Evolutionary conservation across 345 rosid genomes (phyloP), one percentile per base, ranked within the genome.

Genomic region (Gossypium anomalum): DNA sequence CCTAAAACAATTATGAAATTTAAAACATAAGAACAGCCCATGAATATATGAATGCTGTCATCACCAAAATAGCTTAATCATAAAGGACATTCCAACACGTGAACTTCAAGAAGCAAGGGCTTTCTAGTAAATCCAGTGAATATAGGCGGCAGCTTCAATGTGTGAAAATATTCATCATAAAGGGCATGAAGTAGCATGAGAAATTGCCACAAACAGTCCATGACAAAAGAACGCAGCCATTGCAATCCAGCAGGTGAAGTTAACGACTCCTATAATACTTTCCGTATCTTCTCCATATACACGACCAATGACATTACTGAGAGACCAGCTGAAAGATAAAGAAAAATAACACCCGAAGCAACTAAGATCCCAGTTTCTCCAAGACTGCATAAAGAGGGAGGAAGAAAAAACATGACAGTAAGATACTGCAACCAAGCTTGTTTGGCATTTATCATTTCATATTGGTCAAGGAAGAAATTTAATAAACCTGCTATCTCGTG

Each of bases 241-340:
- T 45, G 49, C 77, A 80, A 70, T 71, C 70, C 57, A 19, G 81
- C 75, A 48, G 45, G 71, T 61, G 71, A 52, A 67, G 52, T 25
- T 79, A 29, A 70, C 87, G 87, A 91, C 85, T 91, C 86, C 57
- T 88, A 81, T 77, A 95, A 77, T 63, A 90, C 92, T 83, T 82
- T 89, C 81, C 86, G 80, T 78, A 95, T 93, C 83, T 91, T 93
- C 80, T 87, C 85, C 92, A 90, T 86, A 72, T 95, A 95, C 76
- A 95, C 92, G 71, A 80, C 84, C 76, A 93, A 83, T 65, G 99
- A 95, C 92, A 95, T 93, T 53, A 93, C 67, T 41, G 99, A 91
- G 48, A 95, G 90, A 77, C 98, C 93, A 4, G 98, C 98, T 2
- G 98, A 95, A 75, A 91, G 78, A 83, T 95, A 93, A 49, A 95